Evolutionary conservation across 768 basidiomycete genomes (phyloP), one percentile per base, ranked within the genome.

Genomic region (Filobasidium floriforme): DNA sequence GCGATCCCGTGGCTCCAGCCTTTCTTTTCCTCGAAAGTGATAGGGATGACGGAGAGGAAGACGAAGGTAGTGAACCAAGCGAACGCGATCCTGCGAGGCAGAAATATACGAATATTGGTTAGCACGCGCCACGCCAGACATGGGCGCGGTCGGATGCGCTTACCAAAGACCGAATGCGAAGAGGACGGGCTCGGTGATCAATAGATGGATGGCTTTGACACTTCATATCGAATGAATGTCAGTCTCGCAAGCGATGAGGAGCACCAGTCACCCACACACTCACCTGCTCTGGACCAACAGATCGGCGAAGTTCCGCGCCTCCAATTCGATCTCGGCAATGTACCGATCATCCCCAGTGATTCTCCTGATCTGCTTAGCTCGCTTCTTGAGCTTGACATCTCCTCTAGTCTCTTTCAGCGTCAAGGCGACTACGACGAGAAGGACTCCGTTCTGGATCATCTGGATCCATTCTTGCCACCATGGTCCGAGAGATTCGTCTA

Each of bases 161-260:
- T 44, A 61, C 68, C 68, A 68, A 15, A 68, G 51, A 18, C 63
- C 63, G 41, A 68, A 68, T 1, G 63, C 37, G 46, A 65, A 64
- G 9, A 68, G 59, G 26, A 68, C 68, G 24, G 63, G 63, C 26
- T 68, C 68, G 24, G 68, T 68, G 46, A 62, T 43, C 19, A 68
- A 59, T 37, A 68, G 41, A 29, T 61, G 60, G 18, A 61, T 41
- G 7, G 60, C 60, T 18, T 61, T 61, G 14, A 61, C 60, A 37
- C 41, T 44, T 3, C 9, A 37, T 3, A 9, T 4, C 32, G n/a
- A n/a, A n/a, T n/a, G n/a, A n/a, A n/a, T n/a, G n/a, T n/a, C n/a
- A n/a, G 32, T 37, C 32, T 3, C 4, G 32, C 9, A 61, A 12
- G 59, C 32, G 11, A 60, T 28, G 59, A 60, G 29, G 4, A 32